Percentiles rank a stretch among this genome's conserved stretches.
These are phyloP conservation scores for Sporisorium graminicola DNA, from an alignment of 1,284 basidiomycete genomes.

Conservation along the genomic window DNA sequence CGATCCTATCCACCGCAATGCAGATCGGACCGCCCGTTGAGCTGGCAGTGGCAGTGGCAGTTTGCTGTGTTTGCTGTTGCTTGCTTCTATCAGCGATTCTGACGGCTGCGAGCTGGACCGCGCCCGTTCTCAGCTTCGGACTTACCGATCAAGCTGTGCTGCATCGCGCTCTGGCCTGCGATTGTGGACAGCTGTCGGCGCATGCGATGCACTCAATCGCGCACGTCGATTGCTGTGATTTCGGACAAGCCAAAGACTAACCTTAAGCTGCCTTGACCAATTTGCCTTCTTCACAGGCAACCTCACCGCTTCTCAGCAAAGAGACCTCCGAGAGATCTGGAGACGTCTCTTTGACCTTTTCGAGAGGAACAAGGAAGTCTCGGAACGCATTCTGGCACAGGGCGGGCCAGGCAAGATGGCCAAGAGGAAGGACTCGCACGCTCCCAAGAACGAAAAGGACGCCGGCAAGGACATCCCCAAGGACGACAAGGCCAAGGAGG, in stretches of 20 bases:
- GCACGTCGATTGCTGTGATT: not conserved
- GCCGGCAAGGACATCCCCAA: conserved; percentile 64
- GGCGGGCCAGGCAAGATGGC: conserved; percentile 53
- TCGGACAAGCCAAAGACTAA: conserved; percentile 2
- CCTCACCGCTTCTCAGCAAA: conserved; percentile 59
- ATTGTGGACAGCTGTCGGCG: conserved; percentile 8
- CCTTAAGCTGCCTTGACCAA: not conserved
- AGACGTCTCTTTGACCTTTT: conserved; percentile 61
- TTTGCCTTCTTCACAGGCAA: conserved; percentile 48
- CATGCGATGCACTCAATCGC: conserved; percentile 6
- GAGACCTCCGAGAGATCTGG: conserved; percentile 61
- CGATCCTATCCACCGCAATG: too few species aligned
- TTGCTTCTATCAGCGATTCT: not conserved
- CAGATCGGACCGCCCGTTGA: too few species aligned
- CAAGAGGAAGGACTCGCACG: conserved; percentile 26
- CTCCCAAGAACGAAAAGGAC: conserved; percentile 47
- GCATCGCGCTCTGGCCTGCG: not conserved
- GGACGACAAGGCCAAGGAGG: conserved; percentile 67
- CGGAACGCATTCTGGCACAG: conserved; percentile 52
- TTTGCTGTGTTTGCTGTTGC: not conserved
- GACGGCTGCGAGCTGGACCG: not conserved
- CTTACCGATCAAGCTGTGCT: not conserved
- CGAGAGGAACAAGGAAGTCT: conserved; percentile 62
- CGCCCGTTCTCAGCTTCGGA: not conserved
- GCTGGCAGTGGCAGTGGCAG: not conserved